These are phyloP conservation scores for Boletus semigastroideus DNA, from an alignment of 1,284 basidiomycete species.

Conservation along the genomic window DNA sequence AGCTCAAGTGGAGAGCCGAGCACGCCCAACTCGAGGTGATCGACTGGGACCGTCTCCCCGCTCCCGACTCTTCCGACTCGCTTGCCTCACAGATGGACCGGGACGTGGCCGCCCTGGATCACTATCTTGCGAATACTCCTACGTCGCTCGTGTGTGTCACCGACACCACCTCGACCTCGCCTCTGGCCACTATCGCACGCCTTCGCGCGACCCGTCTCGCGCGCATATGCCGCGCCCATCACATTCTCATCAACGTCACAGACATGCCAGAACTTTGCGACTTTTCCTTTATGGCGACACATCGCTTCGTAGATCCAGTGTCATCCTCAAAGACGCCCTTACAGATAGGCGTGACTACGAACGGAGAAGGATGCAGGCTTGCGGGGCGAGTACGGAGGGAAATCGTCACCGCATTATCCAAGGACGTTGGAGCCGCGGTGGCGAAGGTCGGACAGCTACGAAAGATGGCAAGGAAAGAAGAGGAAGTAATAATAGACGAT, in stretches of 20 bases:
- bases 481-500: constrained; percentile 13
- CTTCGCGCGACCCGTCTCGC: constrained; percentile 50
- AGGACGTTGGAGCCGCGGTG: constrained; percentile 77
- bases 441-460: constrained; percentile 75
- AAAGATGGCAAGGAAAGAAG: constrained; percentile 51
- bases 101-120: constrained; percentile 45
- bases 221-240: constrained; percentile 55
- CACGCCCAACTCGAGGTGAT: constrained; percentile 56
- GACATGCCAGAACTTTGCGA: constrained; percentile 88
- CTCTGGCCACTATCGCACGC: constrained; percentile 29
- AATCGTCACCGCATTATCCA: constrained; percentile 75
- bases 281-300: constrained; percentile 85
- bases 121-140: constrained; percentile 42
- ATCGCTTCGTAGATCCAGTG: constrained; percentile 69
- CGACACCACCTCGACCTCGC: constrained; percentile 25
- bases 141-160: constrained; percentile 73
- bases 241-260: constrained; percentile 83
- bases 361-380: constrained; percentile 88
- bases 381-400: constrained; percentile 82
- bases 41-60: constrained; percentile 47
- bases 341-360: constrained; percentile 89
- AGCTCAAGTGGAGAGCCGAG: constrained; percentile 64
- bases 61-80: background rate
- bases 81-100: constrained; percentile 21
- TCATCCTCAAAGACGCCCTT: constrained; percentile 57